Evolutionary conservation across 495 filamentous ascomycete genomes (phyloP).

Genomic region (Penicillium cataractarum): DNA sequence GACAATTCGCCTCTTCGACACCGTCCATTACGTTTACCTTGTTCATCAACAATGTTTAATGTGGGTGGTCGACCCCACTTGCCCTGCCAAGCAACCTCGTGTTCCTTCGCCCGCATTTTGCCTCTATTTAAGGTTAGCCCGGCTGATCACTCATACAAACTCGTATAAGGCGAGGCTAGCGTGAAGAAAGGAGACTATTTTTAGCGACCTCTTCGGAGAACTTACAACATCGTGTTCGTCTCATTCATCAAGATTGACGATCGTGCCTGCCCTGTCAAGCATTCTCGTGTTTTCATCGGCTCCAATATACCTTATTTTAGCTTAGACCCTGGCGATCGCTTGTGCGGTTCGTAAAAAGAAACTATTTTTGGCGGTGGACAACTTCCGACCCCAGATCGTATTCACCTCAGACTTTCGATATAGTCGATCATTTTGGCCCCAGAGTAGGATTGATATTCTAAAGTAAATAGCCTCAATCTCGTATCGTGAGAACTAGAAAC

Average conservation of each 20-base stretch:
- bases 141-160: background rate
- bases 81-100: background rate
- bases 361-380: conserved; percentile 16
- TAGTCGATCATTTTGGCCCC: conserved; percentile 8
- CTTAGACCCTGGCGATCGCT: conserved; percentile 17
- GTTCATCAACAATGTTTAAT: no score
- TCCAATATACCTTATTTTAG: background rate
- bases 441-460: conserved; percentile 12
- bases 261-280: conserved; percentile 13
- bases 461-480: conserved; percentile 7
- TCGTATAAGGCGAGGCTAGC: conserved; percentile 6
- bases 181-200: conserved; percentile 8
- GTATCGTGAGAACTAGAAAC: conserved; percentile 11
- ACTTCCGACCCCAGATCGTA: conserved; percentile 11
- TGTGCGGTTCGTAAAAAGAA: conserved; percentile 11
- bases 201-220: background rate
- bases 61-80: background rate
- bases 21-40: no score
- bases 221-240: conserved; percentile 8
- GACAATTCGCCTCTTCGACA: no score
- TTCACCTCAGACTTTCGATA: conserved; percentile 6
- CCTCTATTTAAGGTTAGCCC: conserved; percentile 1
- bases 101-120: background rate
- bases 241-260: conserved; percentile 4
- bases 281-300: conserved; percentile 15